Base-by-base conservation (phyloP, 179 eudicot species). In the Monotropa hypopitys region DNA sequence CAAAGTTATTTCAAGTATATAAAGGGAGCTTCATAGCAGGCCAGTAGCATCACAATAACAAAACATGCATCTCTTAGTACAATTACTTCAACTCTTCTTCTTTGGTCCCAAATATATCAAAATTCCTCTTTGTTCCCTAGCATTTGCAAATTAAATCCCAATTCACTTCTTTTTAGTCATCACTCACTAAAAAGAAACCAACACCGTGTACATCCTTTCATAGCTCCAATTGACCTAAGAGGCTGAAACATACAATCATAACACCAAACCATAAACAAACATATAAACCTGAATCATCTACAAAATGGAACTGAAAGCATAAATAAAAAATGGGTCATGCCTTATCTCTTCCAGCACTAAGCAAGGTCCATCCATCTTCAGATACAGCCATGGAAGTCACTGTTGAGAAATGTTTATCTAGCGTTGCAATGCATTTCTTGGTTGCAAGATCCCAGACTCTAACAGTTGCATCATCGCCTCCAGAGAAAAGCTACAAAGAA, bases 281-380 rank as follows among this genome's bases (percentile, higher is more conserved):
- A 38, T 8, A 40, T 13, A 33, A 3, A 11, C 59, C n/a, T 15
- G 35, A 32, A 59, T 57, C 8, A 15, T 33, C 40, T 50, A 43
- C 15, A 40, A 54, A 46, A 65, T n/a, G 40, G 20, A 66, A 33
- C n/a, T 49, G 7, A 4, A 65, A 33, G 49, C 35, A 67, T 73
- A 21, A 32, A 21, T 4, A 43, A 62, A 18, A 8, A 51, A 12
- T 50, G 30, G 50, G 51, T 16, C 81, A 77, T 86, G 83, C 98
- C 97, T 88, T 88, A 74, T 95, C 99, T 88, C 99, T 91, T 81
- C 98, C 99, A 76, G 94, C 92, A 83, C 86, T 91, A 35, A 95
- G 87, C 83, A 95, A 85, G 83, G 92, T 83, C 74, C 88, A 81
- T 75, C 89, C 92, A 81, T 93, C 98, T 83, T 93, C 92, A 40